Conservation (phyloP, 805 yeast species). For the Zygosaccharomyces bailii region DNA sequence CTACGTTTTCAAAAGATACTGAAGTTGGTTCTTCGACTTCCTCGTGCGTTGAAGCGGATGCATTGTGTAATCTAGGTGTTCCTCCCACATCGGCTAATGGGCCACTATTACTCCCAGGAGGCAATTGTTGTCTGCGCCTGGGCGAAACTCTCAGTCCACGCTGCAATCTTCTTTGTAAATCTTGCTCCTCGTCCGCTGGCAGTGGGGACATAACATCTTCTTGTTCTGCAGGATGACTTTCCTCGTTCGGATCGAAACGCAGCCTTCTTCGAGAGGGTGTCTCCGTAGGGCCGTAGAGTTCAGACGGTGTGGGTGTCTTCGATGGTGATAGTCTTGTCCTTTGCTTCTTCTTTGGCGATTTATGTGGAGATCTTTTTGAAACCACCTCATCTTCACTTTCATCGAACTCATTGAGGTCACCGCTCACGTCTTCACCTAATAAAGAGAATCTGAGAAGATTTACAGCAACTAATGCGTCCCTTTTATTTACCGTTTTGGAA, state of each 20-base stretch:
- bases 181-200: constrained; percentile 34
- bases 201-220: constrained; percentile 29
- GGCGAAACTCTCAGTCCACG: constrained; percentile 33
- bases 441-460: constrained; percentile 79
- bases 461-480: constrained; percentile 85
- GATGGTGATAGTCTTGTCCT: constrained; percentile 24
- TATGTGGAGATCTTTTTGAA: constrained; percentile 28
- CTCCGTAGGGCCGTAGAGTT: constrained; percentile 9
- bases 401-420: constrained; percentile 23
- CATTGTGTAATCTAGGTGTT: constrained; percentile 23
- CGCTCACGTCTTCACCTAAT: constrained; percentile 43
- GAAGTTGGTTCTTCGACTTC: constrained; percentile 22
- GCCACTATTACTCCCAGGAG: constrained; percentile 12
- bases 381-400: constrained; percentile 22
- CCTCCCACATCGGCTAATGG: constrained; percentile 27
- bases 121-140: constrained; percentile 23
- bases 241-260: constrained; percentile 33
- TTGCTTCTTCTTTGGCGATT: constrained; percentile 36
- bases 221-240: constrained; percentile 30
- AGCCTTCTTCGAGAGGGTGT: constrained; percentile 36
- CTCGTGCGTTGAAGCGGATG: constrained; percentile 20
- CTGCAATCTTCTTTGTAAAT: constrained; percentile 28
- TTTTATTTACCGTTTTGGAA: constrained; percentile 64
- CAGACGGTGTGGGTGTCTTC: constrained; percentile 18
- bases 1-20: constrained; percentile 19